phyloP scores from a whole-genome alignment of 1,139 yeast genomes.

The Taphrina pruni region DNA sequence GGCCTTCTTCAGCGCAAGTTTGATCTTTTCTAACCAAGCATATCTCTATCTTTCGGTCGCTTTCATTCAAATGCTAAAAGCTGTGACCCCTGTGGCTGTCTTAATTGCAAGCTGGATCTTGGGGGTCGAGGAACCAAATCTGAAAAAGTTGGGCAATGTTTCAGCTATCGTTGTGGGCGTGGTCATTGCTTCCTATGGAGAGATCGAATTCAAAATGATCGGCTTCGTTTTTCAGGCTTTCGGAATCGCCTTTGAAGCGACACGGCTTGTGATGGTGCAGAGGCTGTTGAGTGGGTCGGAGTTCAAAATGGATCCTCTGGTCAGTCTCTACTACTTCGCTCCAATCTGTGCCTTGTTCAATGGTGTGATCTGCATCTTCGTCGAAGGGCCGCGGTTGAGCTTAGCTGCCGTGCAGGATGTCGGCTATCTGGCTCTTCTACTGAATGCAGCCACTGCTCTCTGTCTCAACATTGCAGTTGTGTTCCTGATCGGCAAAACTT shows the following conservation, averaged over 20 bases:
- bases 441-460: conserved; percentile 46
- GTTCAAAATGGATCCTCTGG: conserved; percentile 47
- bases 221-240: conserved; percentile 46
- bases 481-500: conserved; percentile 47
- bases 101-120: conserved; percentile 46
- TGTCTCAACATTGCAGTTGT: conserved; percentile 47
- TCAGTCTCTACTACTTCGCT: conserved; percentile 47
- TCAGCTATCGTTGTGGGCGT: conserved; percentile 47
- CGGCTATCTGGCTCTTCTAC: conserved; percentile 44
- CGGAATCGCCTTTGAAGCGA: conserved; percentile 47
- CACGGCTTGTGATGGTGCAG: conserved; percentile 47
- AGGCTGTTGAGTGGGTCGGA: conserved; percentile 43
- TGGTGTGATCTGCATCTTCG: conserved; percentile 13
- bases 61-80: conserved; percentile 48
- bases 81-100: conserved; percentile 48
- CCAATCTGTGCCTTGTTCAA: conserved; percentile 47
- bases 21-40: conserved; percentile 47
- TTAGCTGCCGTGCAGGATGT: conserved; percentile 41
- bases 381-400: conserved; percentile 44
- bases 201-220: conserved; percentile 44
- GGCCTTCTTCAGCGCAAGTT: conserved; percentile 46
- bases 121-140: conserved; percentile 45
- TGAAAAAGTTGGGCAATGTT: conserved; percentile 45
- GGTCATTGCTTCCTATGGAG: conserved; percentile 47
- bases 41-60: conserved; percentile 47